A percentile compares a stretch with the other conserved stretches of the same genome.
These are phyloP conservation scores for Trichoderma reesei DNA, from an alignment of 495 filamentous ascomycete genomes.

Conservation along the genomic window DNA sequence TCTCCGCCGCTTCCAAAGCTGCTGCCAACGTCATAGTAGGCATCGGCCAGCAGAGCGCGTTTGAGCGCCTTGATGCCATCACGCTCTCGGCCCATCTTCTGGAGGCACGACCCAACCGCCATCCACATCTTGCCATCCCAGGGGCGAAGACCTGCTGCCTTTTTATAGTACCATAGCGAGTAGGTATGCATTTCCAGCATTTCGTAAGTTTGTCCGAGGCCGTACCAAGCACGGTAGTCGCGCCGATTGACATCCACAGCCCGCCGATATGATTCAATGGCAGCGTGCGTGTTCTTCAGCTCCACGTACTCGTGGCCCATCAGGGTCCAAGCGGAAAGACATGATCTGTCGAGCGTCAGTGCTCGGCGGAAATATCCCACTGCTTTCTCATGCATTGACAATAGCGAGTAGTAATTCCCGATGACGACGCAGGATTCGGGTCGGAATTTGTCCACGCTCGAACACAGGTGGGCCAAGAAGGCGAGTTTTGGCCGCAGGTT, in stretches of 20 bases:
- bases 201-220: conserved; percentile 93
- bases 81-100: conserved; percentile 68
- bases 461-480: conserved; percentile 83
- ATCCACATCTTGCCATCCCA: conserved; percentile 99
- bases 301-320: conserved; percentile 99
- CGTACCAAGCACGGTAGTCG: conserved; percentile 98
- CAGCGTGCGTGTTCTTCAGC: conserved; percentile 97
- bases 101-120: conserved; percentile 83
- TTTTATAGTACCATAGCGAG: conserved; percentile 94
- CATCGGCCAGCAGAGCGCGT: conserved; percentile 74
- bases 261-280: conserved; percentile 92
- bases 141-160: conserved; percentile 78
- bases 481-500: conserved; percentile 76
- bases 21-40: conserved; percentile 56
- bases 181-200: conserved; percentile 97
- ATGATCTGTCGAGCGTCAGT: conserved; percentile 85
- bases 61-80: conserved; percentile 94
- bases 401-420: conserved; percentile 91
- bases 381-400: conserved; percentile 94
- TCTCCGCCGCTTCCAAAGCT: conserved; percentile 34
- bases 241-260: conserved; percentile 94
- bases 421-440: conserved; percentile 96
- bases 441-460: conserved; percentile 85
- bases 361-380: conserved; percentile 96
- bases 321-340: conserved; percentile 91